Conservation (phyloP, 768 basidiomycete genomes). For the Porphyrellus cyaneotinctus region DNA sequence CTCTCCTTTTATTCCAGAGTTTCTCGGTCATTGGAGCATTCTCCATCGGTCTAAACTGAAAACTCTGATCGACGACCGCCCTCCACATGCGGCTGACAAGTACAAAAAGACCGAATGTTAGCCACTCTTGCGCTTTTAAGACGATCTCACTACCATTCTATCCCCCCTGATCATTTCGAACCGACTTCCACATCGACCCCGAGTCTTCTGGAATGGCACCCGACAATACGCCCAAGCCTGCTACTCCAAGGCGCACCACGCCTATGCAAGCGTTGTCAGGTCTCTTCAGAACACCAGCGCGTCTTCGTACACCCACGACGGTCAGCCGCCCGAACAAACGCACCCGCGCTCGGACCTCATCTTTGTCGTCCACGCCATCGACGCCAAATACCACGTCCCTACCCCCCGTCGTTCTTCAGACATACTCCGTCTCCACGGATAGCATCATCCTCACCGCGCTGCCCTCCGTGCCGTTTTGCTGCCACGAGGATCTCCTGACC, state of each 20-base stretch:
- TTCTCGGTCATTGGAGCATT: too few species aligned
- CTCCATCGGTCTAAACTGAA: too few species aligned
- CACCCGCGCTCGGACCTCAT: constrained; percentile 8
- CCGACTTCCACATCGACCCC: neutral
- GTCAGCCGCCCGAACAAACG: constrained; percentile 22
- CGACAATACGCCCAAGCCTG: neutral
- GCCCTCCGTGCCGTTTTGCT: constrained; percentile 59
- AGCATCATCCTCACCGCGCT: constrained; percentile 64
- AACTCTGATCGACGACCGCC: neutral
- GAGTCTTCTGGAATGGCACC: constrained; percentile 8
- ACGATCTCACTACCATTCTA: neutral
- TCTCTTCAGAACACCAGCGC: constrained; percentile 25
- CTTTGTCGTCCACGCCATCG: constrained; percentile 5
- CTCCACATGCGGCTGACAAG: constrained; percentile 6
- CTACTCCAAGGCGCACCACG: constrained; percentile 10
- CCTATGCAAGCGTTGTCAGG: constrained; percentile 15
- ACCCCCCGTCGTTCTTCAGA: constrained; percentile 55
- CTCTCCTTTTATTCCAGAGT: too few species aligned
- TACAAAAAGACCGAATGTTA: neutral
- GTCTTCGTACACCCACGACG: constrained; percentile 19
- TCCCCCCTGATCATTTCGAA: neutral
- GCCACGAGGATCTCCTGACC: constrained; percentile 65
- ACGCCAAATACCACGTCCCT: constrained; percentile 6
- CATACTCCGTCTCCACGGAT: constrained; percentile 45
- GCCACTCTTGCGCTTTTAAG: constrained; percentile 9